Base-by-base conservation (phyloP, 2,329 filamentous ascomycete species). In the Clonostachys rosea region DNA sequence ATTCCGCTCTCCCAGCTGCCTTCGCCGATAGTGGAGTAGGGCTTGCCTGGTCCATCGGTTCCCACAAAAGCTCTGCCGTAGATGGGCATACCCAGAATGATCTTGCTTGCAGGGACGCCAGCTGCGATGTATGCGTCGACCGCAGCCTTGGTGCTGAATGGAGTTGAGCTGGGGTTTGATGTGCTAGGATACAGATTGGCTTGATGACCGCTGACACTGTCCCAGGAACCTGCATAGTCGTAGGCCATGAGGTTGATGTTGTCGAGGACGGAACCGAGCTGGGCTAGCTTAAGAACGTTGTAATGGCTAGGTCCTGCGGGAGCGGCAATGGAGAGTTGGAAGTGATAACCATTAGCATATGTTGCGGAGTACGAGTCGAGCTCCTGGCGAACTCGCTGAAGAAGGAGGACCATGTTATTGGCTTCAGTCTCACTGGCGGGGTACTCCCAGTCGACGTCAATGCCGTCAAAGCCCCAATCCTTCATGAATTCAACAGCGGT, bases 61-160 rank as follows among this genome's bases (percentile, higher is more conserved):
- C 55, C 45, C 36, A 57, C 30, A 51, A 63, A 60, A 34, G 58
- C 52, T 37, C 62, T 54, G 24, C 61, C 56, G 45, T 60, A 59
- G 8, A 95, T 71, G 0, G 90, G 89, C 76, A 94, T 85, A 3
- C 89, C 89, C 5, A 94, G 70, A 3, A 89, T 77, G 47, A 95
- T 78, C 63, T 92, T 92, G 46, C 64, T 60, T 0, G 80, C 59
- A 0, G 80, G 70, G 0, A 94, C 78, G 7, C 83, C 84, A 5
- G 77, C 76, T 1, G 69, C 62, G 34, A 83, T 66, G 66, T 95
- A 95, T 47, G 76, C 81, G 5, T 72, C 61, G 40, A 95, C 67
- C 4, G 87, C 87, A 16, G 70, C 66, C 34, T 86, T 72, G 3
- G 84, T 85, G 59, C 78, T 86, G 71, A 84, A 92, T 0, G 86